Percentiles rank a stretch among this genome's conserved stretches.
Evolutionary conservation across 106 monocot species (phyloP).

Genomic region (Narthecium ossifragum): DNA sequence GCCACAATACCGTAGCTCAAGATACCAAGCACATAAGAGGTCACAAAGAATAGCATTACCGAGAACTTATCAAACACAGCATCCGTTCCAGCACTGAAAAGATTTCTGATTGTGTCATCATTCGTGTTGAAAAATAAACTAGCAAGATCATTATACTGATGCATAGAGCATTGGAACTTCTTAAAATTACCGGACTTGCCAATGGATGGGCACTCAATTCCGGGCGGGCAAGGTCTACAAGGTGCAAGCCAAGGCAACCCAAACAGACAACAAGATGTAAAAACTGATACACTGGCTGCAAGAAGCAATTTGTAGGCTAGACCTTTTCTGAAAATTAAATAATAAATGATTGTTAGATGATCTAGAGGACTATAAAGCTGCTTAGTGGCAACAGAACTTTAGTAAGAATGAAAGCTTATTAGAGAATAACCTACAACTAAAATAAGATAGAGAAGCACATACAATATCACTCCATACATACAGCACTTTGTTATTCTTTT

Average conservation of each 20-base stretch:
- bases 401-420: too few relatives aligned
- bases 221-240: conserved; percentile 68
- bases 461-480: too few relatives aligned
- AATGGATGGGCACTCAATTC: conserved; percentile 42
- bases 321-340: conserved; percentile 37
- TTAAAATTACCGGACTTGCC: conserved; percentile 58
- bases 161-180: conserved; percentile 63
- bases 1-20: conserved; percentile 81
- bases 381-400: too few relatives aligned
- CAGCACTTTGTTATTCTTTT: too few relatives aligned
- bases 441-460: too few relatives aligned
- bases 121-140: conserved; percentile 85
- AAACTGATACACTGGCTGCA: conserved; percentile 44
- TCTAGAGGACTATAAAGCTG: too few relatives aligned
- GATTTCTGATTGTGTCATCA: conserved; percentile 69
- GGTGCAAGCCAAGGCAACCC: conserved; percentile 80
- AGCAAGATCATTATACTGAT: conserved; percentile 89
- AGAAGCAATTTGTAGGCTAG: conserved; percentile 31
- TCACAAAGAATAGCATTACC: conserved; percentile 48
- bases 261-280: conserved; percentile 64
- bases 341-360: too few relatives aligned
- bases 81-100: conserved; percentile 59
- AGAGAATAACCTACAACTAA: too few relatives aligned
- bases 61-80: conserved; percentile 48
- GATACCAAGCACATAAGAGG: conserved; percentile 74